Percentiles rank a stretch among this genome's conserved stretches.
Conservation (phyloP, 768 basidiomycete species). For the Kwoniella heveanensis region DNA sequence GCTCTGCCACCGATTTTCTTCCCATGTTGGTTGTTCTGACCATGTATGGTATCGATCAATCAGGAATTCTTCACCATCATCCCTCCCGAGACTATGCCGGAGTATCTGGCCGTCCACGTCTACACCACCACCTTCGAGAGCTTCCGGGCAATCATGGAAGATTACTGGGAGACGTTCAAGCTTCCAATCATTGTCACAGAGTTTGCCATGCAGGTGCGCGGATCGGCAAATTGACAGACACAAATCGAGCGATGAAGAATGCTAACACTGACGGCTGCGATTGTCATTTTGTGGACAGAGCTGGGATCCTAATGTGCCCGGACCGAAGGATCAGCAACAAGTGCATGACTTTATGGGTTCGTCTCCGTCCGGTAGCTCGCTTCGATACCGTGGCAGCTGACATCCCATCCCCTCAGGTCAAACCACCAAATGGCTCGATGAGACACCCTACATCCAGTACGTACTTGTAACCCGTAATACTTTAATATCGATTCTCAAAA, state of each 20-base stretch:
- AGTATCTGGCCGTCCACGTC: conserved; percentile 44
- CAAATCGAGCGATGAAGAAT: too few relatives aligned
- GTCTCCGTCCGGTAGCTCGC: background rate
- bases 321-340: conserved; percentile 39
- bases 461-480: background rate
- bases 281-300: too few relatives aligned
- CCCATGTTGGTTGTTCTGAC: too few relatives aligned
- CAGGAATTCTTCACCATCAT: conserved; percentile 40
- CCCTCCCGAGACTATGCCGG: conserved; percentile 23
- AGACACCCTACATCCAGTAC: conserved; percentile 41
- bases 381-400: background rate
- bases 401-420: conserved; percentile 26
- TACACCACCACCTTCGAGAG: conserved; percentile 50
- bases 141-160: conserved; percentile 33
- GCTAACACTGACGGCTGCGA: too few relatives aligned
- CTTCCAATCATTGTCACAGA: conserved; percentile 45
- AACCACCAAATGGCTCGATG: conserved; percentile 48
- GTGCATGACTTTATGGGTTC: conserved; percentile 53
- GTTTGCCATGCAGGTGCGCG: conserved; percentile 44
- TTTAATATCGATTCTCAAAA: background rate
- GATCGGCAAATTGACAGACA: background rate
- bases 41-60: background rate
- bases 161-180: conserved; percentile 30
- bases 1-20: too few relatives aligned
- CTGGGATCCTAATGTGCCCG: conserved; percentile 43